Percentiles rank a stretch among this genome's conserved stretches.
Evolutionary conservation across 805 yeast species (phyloP).

Genomic region (Lipomyces spencermartinsiae): DNA sequence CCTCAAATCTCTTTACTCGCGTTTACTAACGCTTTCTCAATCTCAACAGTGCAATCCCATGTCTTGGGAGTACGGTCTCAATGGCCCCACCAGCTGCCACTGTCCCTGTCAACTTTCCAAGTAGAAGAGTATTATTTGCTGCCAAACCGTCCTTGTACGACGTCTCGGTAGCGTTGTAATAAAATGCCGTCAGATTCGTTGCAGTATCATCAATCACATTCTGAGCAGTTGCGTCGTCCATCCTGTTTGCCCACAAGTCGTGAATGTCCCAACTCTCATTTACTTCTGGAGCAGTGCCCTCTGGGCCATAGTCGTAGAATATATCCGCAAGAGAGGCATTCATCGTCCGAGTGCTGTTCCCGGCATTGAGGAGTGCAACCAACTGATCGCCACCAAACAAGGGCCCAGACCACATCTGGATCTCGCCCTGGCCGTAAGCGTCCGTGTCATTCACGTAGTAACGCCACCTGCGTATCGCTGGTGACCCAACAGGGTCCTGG

Average conservation of each 20-base stretch:
- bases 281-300: neutral
- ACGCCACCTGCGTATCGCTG: constrained; percentile 21
- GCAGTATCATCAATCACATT: neutral
- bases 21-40: neutral
- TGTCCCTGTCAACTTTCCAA: neutral
- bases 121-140: neutral
- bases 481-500: constrained; percentile 42
- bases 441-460: constrained; percentile 18
- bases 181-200: neutral
- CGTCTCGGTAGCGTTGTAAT: neutral
- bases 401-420: constrained; percentile 9
- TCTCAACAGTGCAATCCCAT: neutral
- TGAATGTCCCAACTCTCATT: neutral
- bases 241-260: neutral
- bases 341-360: neutral
- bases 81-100: neutral
- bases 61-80: neutral
- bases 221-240: neutral
- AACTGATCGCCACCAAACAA: neutral
- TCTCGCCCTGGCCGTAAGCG: neutral
- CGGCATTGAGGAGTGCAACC: neutral
- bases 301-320: neutral
- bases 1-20: neutral
- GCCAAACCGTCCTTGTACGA: neutral
- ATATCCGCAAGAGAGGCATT: neutral